Evolutionary conservation across 208 protist species (phyloP).

Genomic region (Leishmania braziliensis): DNA sequence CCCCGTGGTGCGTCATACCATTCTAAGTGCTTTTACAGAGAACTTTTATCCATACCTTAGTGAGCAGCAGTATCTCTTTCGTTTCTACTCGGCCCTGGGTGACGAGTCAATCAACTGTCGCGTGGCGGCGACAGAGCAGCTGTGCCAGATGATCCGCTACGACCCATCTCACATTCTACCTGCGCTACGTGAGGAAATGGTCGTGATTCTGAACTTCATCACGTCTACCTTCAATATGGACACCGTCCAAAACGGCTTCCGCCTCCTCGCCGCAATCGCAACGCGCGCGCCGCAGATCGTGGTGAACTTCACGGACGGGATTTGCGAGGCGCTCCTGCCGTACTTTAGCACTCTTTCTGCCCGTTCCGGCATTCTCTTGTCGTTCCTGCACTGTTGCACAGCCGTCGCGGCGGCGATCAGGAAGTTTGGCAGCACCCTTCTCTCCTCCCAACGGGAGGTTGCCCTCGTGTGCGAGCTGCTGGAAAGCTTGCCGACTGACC

Average conservation of each 20-base stretch:
- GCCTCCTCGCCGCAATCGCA: constrained; percentile 67
- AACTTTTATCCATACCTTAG: constrained; percentile 88
- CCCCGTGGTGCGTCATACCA: constrained; percentile 60
- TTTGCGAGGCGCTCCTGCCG: constrained; percentile 57
- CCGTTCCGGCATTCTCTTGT: constrained; percentile 54
- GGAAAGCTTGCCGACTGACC: constrained; percentile 58
- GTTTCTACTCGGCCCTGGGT: constrained; percentile 76
- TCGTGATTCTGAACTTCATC: constrained; percentile 65
- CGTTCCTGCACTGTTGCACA: constrained; percentile 76
- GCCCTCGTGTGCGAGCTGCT: constrained; percentile 60
- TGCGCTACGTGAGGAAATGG: constrained; percentile 75
- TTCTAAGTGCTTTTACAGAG: constrained; percentile 75
- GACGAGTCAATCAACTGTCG: constrained; percentile 85
- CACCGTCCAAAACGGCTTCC: constrained; percentile 65
- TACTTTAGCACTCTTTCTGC: constrained; percentile 53
- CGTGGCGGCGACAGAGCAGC: constrained; percentile 70
- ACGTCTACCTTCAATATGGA: constrained; percentile 52
- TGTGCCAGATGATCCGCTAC: constrained; percentile 83
- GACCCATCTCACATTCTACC: constrained; percentile 87
- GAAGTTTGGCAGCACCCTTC: constrained; percentile 52
- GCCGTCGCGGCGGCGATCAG: constrained; percentile 62
- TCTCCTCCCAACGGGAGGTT: constrained; percentile 65
- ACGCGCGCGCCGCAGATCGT: constrained; percentile 80
- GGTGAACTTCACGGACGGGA: constrained; percentile 72
- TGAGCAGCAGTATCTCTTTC: constrained; percentile 80